Conservation (phyloP, 2,329 filamentous ascomycete species). For the Beauveria asiatica region DNA sequence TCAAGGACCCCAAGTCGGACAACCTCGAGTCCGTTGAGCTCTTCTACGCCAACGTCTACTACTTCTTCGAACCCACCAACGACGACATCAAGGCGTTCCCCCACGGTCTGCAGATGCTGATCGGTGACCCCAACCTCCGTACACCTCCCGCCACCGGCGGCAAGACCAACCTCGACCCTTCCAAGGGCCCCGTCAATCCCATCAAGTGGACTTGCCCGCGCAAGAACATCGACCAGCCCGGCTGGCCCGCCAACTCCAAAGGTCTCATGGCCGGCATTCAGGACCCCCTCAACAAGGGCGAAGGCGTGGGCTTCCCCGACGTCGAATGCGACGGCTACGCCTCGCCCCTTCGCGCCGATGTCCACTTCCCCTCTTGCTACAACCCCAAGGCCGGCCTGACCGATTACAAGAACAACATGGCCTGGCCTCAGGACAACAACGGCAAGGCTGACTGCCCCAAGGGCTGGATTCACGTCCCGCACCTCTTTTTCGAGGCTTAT, state of each 20-base stretch:
- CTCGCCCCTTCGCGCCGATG: constrained; percentile 55
- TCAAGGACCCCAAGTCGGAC: constrained; percentile 52
- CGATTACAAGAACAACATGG: constrained; percentile 58
- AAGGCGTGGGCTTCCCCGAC: constrained; percentile 60
- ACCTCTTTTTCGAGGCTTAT: constrained; percentile 52
- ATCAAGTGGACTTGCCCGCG: constrained; percentile 55
- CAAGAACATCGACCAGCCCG: constrained; percentile 35
- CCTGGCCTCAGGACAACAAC: constrained; percentile 44
- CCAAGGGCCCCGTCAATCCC: constrained; percentile 42
- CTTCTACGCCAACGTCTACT: constrained; percentile 70
- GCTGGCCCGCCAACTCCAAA: constrained; percentile 46
- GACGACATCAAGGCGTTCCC: constrained; percentile 65
- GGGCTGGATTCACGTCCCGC: constrained; percentile 46
- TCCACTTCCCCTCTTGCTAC: constrained; percentile 70
- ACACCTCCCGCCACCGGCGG: constrained; percentile 46
- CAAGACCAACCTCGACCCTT: constrained; percentile 41
- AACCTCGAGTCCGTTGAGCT: constrained; percentile 58
- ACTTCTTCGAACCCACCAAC: constrained; percentile 58
- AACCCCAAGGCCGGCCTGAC: constrained; percentile 52
- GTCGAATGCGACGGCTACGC: constrained; percentile 56
- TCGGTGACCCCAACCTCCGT: constrained; percentile 52
- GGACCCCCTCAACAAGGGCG: constrained; percentile 44
- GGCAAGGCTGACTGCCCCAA: constrained; percentile 46
- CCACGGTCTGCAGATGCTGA: constrained; percentile 60
- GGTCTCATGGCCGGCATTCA: constrained; percentile 47